phyloP scores from a whole-genome alignment of 73 alveolate genomes.

The Durusdinium trenchii region DNA sequence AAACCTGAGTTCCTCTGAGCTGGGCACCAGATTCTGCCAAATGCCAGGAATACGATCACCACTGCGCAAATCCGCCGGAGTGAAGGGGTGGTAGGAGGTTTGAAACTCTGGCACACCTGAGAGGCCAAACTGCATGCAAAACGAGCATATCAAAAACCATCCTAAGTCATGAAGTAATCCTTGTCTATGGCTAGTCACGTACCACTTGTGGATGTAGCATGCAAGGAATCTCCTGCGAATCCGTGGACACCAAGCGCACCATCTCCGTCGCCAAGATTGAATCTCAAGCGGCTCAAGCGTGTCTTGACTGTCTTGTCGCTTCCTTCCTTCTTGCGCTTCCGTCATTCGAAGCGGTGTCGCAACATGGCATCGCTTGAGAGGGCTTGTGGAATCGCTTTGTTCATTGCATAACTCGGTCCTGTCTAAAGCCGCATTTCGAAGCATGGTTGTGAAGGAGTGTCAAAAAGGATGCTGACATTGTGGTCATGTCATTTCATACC shows the following conservation, averaged over 20 bases:
- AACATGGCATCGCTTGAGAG: no score
- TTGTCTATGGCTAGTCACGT: no score
- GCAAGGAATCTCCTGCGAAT: neutral
- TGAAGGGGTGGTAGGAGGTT: neutral
- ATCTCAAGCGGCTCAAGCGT: no score
- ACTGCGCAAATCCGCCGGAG: conserved; percentile 15
- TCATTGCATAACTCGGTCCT: neutral
- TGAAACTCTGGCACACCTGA: neutral
- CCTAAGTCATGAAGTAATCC: no score
- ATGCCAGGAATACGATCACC: neutral
- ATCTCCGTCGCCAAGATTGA: neutral
- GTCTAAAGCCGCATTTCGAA: no score
- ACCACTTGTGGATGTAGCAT: no score
- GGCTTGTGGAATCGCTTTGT: neutral
- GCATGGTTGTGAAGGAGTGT: no score
- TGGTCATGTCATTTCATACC: neutral
- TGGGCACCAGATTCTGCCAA: neutral
- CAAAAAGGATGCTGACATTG: neutral
- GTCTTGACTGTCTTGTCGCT: no score
- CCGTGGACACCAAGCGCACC: neutral
- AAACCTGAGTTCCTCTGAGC: neutral
- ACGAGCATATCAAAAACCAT: no score
- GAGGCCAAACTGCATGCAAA: no score
- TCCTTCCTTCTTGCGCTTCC: no score
- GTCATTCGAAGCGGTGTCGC: no score